Percentiles rank a stretch among this genome's conserved stretches.
These are phyloP conservation scores for Ormosia emarginata DNA, from an alignment of 306 rosid species.

Conservation along the genomic window DNA sequence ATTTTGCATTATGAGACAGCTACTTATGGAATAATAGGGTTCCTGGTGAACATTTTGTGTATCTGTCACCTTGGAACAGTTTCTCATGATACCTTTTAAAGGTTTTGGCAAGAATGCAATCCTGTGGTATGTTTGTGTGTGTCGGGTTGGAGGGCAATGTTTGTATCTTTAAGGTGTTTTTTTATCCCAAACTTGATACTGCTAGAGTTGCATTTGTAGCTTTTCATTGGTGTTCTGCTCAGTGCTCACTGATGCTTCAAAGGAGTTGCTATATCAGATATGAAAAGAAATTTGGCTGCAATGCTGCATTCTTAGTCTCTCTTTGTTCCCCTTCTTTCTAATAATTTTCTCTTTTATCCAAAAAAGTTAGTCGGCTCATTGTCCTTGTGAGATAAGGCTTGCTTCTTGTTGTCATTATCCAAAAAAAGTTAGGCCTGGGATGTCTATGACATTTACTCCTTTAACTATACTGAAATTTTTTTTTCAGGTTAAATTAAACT, in stretches of 20 bases:
- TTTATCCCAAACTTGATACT: background rate
- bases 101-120: background rate
- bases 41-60: background rate
- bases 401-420: background rate
- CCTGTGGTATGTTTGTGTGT: background rate
- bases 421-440: background rate
- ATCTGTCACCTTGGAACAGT: background rate
- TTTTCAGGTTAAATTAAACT: background rate
- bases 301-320: background rate
- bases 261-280: background rate
- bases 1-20: background rate
- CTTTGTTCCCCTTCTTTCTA: background rate
- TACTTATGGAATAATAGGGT: background rate
- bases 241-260: background rate
- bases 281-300: background rate
- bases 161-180: background rate
- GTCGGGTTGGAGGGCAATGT: background rate
- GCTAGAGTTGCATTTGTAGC: background rate
- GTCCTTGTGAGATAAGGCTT: no score
- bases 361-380: no score
- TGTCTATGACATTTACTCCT: background rate
- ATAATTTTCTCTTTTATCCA: no score
- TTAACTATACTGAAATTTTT: background rate
- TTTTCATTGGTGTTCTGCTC: background rate
- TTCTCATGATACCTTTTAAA: background rate